Evolutionary conservation across 1,139 yeast genomes (phyloP).

Genomic region (Lodderomyces parapsilosis): DNA sequence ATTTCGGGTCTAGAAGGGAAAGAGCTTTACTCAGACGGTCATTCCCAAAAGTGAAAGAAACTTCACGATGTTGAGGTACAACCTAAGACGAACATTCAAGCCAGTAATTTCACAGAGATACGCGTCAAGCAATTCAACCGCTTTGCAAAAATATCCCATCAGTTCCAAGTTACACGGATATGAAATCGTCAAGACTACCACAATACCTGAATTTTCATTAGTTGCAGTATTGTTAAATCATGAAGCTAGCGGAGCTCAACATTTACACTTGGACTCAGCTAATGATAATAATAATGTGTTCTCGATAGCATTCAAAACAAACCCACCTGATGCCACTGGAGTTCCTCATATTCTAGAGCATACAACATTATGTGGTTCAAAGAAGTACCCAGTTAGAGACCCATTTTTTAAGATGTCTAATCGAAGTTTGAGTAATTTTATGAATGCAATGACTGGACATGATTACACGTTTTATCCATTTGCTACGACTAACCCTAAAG

Average conservation of each 20-base stretch:
- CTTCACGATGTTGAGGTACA: constrained; percentile 7
- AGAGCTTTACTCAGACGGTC: not conserved
- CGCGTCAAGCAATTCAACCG: constrained; percentile 9
- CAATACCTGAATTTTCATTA: constrained; percentile 79
- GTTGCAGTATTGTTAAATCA: constrained; percentile 77
- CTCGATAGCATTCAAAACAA: constrained; percentile 86
- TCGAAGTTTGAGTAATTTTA: constrained; percentile 80
- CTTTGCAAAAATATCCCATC: constrained; percentile 51
- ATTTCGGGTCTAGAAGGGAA: not conserved
- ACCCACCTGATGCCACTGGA: constrained; percentile 91
- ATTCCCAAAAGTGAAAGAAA: not conserved
- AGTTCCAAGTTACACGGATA: constrained; percentile 68
- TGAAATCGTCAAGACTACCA: constrained; percentile 56
- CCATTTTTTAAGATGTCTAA: constrained; percentile 98
- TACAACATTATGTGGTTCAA: constrained; percentile 91
- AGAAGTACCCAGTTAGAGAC: constrained; percentile 88
- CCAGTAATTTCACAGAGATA: not conserved
- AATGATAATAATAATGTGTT: constrained; percentile 85
- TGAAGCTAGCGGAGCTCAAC: constrained; percentile 68
- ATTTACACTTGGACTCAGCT: constrained; percentile 75
- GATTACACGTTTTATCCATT: constrained; percentile 96
- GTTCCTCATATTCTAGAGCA: constrained; percentile 96
- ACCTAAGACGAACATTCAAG: not conserved
- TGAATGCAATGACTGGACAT: constrained; percentile 99
- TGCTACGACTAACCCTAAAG: constrained; percentile 85